Percentiles rank a stretch among this genome's conserved stretches.
These are phyloP conservation scores for Thraustochytrium sp. DNA, from an alignment of 352 stramenopile species.

Conservation along the genomic window DNA sequence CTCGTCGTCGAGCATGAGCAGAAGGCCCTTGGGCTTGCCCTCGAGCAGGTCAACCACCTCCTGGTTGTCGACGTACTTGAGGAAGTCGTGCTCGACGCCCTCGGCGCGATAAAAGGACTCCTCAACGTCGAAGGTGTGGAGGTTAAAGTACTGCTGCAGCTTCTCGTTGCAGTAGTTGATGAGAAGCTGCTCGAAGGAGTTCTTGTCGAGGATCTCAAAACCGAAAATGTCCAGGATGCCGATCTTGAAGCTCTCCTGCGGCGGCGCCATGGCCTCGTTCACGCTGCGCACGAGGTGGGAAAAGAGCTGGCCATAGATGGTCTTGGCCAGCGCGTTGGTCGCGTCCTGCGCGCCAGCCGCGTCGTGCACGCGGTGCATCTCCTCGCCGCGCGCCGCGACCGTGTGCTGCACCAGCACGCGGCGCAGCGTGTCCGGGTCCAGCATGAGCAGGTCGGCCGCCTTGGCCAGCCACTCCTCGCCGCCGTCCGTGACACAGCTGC, in stretches of 20 bases:
- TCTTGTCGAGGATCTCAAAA: slow-evolving; percentile 86
- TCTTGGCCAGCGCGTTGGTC: slow-evolving; percentile 85
- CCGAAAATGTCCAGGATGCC: slow-evolving; percentile 81
- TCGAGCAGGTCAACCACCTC: slow-evolving; percentile 72
- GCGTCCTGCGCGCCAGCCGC: slow-evolving; percentile 20
- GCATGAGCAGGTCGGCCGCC: neutral
- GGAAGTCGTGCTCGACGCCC: slow-evolving; percentile 56
- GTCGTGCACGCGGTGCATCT: neutral
- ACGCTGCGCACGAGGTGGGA: slow-evolving; percentile 73
- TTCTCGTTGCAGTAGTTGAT: slow-evolving; percentile 82
- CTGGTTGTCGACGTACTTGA: slow-evolving; percentile 74
- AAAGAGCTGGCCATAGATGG: slow-evolving; percentile 88
- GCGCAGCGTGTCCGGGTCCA: neutral
- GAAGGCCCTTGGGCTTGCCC: slow-evolving; percentile 70
- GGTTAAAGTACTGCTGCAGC: slow-evolving; percentile 75
- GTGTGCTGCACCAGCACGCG: neutral
- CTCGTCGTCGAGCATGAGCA: slow-evolving; percentile 76
- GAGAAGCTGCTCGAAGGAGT: slow-evolving; percentile 84
- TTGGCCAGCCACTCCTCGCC: neutral
- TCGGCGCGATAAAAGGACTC: slow-evolving; percentile 71
- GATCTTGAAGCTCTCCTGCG: neutral
- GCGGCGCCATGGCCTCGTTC: slow-evolving; percentile 42
- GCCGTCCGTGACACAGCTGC: neutral
- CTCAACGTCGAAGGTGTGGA: slow-evolving; percentile 74
- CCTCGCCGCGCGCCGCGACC: slow-evolving; percentile 5